Evolutionary conservation across 129 eudicot genomes (phyloP), one percentile per base, ranked within the genome.

Genomic region (Logfia minima): DNA sequence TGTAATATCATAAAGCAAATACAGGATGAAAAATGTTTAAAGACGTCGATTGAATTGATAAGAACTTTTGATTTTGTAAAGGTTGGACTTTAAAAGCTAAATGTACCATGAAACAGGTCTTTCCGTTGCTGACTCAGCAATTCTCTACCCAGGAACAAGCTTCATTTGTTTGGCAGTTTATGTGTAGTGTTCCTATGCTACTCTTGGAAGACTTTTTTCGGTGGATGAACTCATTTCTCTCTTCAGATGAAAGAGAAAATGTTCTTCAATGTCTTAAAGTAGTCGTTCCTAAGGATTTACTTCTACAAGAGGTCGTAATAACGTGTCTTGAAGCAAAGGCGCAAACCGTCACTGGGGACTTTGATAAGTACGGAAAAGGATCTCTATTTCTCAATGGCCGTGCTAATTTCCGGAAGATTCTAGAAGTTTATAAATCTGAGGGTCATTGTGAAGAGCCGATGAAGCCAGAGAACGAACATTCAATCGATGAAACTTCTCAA

Each of bases 111-210:
- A 48, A 80, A 83, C 90, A 95, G 99, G 91, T 95, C 31, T 95
- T 95, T 60, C 99, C 92, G 5, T 82, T 88, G 85, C 75, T 95
- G 79, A 84, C 86, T 43, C 81, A 76, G 76, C 81, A 88, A 45
- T 89, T 92, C 81, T 71, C 97, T 23, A 70, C 78, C 3, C 51
- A 81, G 48, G 96, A 92, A 81, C 99, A 95, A 66, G 96, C 94
- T 55, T 85, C 87, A 24, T 90, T 92, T 45, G 89, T 91, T 34
- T 92, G 99, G 99, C 96, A 92, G 79, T 89, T 84, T 72, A 82
- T 95, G 75, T 95, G 99, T 83, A 88, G 90, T 71, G 88, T 95
- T 67, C 99, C 99, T n/a, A 71, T 89, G 73, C 79, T 81, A 67
- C 84, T 95, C 26, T 80, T 95, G 81, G 90, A 88, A 80, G 96